phyloP scores from a whole-genome alignment of 768 basidiomycete species.

The Boletus sp. region DNA sequence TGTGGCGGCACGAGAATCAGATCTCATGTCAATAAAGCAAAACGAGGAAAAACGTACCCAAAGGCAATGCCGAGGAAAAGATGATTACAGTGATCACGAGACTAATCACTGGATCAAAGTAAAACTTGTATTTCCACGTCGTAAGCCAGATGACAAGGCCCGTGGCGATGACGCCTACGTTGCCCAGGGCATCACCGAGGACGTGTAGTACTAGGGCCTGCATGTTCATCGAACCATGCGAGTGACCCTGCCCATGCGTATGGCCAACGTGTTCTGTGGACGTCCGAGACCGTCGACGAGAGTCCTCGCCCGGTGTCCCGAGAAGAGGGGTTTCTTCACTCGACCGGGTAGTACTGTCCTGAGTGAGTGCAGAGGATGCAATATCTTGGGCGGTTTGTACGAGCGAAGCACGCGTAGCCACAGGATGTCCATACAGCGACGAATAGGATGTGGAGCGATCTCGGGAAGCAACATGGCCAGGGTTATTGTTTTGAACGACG shows the following conservation, averaged over 20 bases:
- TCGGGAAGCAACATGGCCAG: conserved; percentile 26
- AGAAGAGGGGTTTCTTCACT: conserved; percentile 51
- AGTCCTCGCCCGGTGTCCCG: neutral
- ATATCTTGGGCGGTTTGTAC: conserved; percentile 86
- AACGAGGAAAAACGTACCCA: conserved; percentile 50
- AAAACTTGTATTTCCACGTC: conserved; percentile 80
- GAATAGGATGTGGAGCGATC: conserved; percentile 47
- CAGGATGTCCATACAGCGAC: conserved; percentile 73
- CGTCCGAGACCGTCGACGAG: conserved; percentile 9
- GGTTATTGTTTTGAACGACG: conserved; percentile 10
- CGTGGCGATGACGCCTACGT: conserved; percentile 95
- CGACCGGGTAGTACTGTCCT: conserved; percentile 5
- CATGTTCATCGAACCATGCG: conserved; percentile 93
- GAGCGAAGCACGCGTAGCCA: conserved; percentile 66
- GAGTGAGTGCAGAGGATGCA: conserved; percentile 36
- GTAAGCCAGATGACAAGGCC: conserved; percentile 94
- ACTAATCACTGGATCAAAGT: conserved; percentile 91
- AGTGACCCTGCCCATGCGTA: conserved; percentile 34
- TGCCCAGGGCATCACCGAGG: conserved; percentile 94
- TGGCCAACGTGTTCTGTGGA: conserved; percentile 14
- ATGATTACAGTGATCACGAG: conserved; percentile 95
- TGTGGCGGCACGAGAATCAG: conserved; percentile 14
- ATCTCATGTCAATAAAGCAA: neutral
- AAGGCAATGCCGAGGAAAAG: conserved; percentile 90
- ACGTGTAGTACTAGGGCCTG: conserved; percentile 93